A percentile compares a stretch with the other conserved stretches of the same genome.
These are phyloP conservation scores for Eragrostis curvula DNA, from an alignment of 176 grass and related monocot genomes.

Conservation along the genomic window DNA sequence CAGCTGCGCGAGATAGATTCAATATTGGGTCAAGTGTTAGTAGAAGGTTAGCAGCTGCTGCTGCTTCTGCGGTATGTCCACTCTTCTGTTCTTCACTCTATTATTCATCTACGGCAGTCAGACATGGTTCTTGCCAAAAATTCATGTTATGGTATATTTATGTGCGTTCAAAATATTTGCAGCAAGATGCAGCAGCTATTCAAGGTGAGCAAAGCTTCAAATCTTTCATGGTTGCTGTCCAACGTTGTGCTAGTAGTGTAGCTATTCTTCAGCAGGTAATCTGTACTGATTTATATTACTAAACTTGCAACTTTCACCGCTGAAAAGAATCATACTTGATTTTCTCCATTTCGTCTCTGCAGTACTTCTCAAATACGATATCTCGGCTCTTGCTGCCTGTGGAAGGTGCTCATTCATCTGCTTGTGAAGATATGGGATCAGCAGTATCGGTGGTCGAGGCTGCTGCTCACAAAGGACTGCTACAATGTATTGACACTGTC, in stretches of 20 bases:
- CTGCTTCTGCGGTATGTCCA: constrained; percentile 83
- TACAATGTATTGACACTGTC: constrained; percentile 96
- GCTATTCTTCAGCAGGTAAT: constrained; percentile 98
- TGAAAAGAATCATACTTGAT: constrained; percentile 32
- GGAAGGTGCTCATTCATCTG: constrained; percentile 81
- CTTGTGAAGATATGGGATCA: constrained; percentile 95
- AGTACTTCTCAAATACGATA: constrained; percentile 99
- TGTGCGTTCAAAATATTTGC: constrained; percentile 44
- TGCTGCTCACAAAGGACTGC: constrained; percentile 91
- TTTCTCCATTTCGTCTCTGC: constrained; percentile 27
- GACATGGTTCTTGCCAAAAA: background rate
- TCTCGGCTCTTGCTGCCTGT: constrained; percentile 87
- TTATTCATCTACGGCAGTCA: constrained; percentile 23
- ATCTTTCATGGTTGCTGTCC: constrained; percentile 94
- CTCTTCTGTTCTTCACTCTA: constrained; percentile 21
- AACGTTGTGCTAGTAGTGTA: constrained; percentile 92
- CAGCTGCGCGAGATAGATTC: constrained; percentile 74
- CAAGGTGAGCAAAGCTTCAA: constrained; percentile 94
- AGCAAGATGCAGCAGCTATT: constrained; percentile 89
- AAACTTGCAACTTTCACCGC: constrained; percentile 42
- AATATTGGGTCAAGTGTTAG: constrained; percentile 94
- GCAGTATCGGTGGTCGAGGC: constrained; percentile 94
- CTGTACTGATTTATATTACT: constrained; percentile 5
- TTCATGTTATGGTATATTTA: constrained; percentile 40
- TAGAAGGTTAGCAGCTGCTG: constrained; percentile 85